These are phyloP conservation scores for Pseudohyphozyma bogoriensis DNA, from an alignment of 768 basidiomycete species.

Conservation along the genomic window DNA sequence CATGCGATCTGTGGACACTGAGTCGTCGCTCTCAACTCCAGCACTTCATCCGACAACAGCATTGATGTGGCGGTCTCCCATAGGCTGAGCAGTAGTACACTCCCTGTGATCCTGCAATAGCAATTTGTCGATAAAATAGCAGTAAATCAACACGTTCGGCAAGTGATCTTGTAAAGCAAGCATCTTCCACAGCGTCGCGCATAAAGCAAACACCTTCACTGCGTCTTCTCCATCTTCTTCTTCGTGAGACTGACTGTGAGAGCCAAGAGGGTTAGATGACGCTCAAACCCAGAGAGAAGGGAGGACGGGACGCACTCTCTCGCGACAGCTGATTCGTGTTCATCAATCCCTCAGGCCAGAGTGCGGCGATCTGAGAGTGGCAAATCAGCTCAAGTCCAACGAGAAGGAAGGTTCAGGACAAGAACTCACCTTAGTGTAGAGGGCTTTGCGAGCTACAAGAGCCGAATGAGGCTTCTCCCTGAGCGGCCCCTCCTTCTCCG, in stretches of 20 bases:
- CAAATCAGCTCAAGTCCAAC: not conserved
- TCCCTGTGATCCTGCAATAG: too few species aligned
- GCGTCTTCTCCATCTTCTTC: not conserved
- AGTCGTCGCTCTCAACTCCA: too few species aligned
- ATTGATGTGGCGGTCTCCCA: too few species aligned
- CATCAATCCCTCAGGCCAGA: conserved; percentile 18
- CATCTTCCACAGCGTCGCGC: too few species aligned
- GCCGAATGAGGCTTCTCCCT: conserved; percentile 44
- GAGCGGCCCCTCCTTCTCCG: conserved; percentile 38
- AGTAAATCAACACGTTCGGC: too few species aligned
- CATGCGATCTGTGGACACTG: too few species aligned
- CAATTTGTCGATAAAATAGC: too few species aligned
- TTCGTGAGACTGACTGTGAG: not conserved
- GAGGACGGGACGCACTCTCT: conserved; percentile 15
- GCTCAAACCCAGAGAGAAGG: too few species aligned
- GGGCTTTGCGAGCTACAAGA: conserved; percentile 63
- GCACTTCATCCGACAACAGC: too few species aligned
- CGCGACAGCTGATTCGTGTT: conserved; percentile 26
- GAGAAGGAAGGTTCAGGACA: not conserved
- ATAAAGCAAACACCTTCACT: not conserved
- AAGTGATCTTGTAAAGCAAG: too few species aligned
- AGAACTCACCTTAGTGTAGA: conserved; percentile 62
- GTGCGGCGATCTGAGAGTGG: conserved; percentile 4
- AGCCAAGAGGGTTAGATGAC: not conserved
- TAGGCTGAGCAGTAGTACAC: too few species aligned